A percentile compares a stretch with the other conserved stretches of the same genome.
Evolutionary conservation across 768 basidiomycete species (phyloP).

Genomic region (Strobilomyces dryophilus): DNA sequence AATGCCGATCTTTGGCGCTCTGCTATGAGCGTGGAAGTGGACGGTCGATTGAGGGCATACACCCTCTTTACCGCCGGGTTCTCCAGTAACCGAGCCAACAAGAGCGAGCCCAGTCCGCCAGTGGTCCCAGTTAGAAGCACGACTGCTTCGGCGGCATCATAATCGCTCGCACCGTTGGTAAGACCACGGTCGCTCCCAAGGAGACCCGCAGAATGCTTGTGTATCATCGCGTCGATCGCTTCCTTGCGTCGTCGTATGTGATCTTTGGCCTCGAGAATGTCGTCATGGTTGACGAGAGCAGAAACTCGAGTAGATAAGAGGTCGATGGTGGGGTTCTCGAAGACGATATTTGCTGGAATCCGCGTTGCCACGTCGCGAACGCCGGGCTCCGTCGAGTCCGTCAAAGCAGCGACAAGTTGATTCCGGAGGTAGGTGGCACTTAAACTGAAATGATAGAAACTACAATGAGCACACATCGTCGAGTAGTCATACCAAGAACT

Average conservation of each 20-base stretch:
- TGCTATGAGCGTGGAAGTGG: slow-evolving; percentile 3
- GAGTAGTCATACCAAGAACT: not conserved
- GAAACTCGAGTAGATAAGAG: not conserved
- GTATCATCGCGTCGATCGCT: slow-evolving; percentile 32
- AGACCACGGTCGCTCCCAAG: not conserved
- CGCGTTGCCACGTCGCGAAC: slow-evolving; percentile 17
- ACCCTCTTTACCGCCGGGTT: slow-evolving; percentile 25
- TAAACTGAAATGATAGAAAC: slow-evolving; percentile 10
- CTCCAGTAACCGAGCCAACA: slow-evolving; percentile 30
- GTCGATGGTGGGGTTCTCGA: slow-evolving; percentile 33
- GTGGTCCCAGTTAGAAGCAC: slow-evolving; percentile 39
- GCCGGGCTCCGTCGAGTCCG: slow-evolving; percentile 22
- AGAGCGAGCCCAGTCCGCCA: slow-evolving; percentile 39
- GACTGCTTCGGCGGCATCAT: not conserved
- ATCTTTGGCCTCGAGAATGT: not conserved
- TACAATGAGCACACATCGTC: not conserved
- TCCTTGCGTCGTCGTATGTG: not conserved
- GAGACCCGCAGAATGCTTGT: slow-evolving; percentile 30
- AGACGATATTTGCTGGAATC: slow-evolving; percentile 31
- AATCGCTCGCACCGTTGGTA: not conserved
- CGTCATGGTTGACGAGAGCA: not conserved
- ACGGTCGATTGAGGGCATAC: slow-evolving; percentile 33
- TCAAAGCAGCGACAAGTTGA: slow-evolving; percentile 15
- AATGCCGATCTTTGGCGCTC: slow-evolving; percentile 34
- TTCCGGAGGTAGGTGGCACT: slow-evolving; percentile 25